Evolutionary conservation across 257 asterid genomes (phyloP), one percentile per base, ranked within the genome.

Genomic region (Solanum rostratum): DNA sequence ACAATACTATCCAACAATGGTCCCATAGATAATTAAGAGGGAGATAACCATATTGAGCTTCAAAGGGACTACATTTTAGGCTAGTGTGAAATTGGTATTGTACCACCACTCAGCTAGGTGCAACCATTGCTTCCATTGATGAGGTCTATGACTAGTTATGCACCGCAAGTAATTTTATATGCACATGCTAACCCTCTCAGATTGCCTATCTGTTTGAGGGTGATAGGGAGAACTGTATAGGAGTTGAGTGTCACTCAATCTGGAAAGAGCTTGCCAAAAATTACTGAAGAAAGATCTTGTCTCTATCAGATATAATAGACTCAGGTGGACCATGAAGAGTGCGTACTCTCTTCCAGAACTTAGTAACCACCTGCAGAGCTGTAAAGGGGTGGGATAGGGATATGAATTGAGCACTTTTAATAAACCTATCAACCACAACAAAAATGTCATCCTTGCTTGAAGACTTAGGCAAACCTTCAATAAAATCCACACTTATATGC

Each of bases 1-100:
- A 52, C 2, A 3, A 5, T 0, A 15, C 7, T 52, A 4, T 52
- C 20, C 0, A 52, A 6, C 2, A 5, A 1, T 0, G 57, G 57
- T 15, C 57, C 57, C 8, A 52, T 3, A 2, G 20, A 52, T 0
- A 15, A 14, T 1, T 52, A 8, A 5, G 8, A 20, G 5, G 20
- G 57, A 3, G 19, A 15, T 14, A 52, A 14, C 57, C 57, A 52
- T 14, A 52, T 3, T 13, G 6, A 14, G 20, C 57, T 52, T 52
- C 57, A 52, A 15, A 14, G 2, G 57, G 57, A 15, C 0, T 52
- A 14, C 20, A 52, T 4, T 14, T 0, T 4, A 1, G 6, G 6
- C 57, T 15, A 0, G 7, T 14, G 20, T 52, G 57, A 16, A 52
- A 5, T 52, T 52, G 7, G 57, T 52, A 6, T 52, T 52, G 7